These are phyloP conservation scores for Elsinoe necatrix DNA, from an alignment of 2,329 filamentous ascomycete species.

Conservation along the genomic window DNA sequence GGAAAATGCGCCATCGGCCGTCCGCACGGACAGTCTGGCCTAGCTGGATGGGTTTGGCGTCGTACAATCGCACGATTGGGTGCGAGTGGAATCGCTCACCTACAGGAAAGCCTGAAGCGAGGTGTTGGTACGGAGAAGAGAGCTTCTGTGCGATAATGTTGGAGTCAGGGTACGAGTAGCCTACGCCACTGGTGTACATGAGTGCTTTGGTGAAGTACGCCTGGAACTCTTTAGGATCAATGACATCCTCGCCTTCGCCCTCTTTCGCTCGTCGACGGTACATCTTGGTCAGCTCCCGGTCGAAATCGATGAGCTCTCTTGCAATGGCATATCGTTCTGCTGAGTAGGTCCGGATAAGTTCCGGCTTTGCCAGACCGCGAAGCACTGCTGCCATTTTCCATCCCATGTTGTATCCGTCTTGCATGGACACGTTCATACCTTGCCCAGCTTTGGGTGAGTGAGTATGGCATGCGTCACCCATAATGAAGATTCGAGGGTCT, in stretches of 20 bases:
- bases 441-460: constrained; percentile 18
- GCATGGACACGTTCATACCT: constrained; percentile 18
- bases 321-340: constrained; percentile 20
- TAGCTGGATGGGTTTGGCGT: constrained; percentile 30
- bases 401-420: constrained; percentile 21
- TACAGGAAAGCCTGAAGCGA: constrained; percentile 27
- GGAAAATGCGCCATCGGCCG: constrained; percentile 28
- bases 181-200: constrained; percentile 15
- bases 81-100: constrained; percentile 28
- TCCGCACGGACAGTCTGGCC: constrained; percentile 30
- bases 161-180: constrained; percentile 9
- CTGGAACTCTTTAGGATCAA: constrained; percentile 26
- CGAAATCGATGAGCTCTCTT: constrained; percentile 21
- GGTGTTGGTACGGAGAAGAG: constrained; percentile 23
- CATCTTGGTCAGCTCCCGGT: constrained; percentile 19
- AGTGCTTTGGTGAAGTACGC: constrained; percentile 16
- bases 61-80: constrained; percentile 27
- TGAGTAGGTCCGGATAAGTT: constrained; percentile 20
- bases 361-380: constrained; percentile 13
- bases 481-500: constrained; percentile 16
- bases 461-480: constrained; percentile 19
- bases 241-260: constrained; percentile 19
- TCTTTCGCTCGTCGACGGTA: constrained; percentile 17
- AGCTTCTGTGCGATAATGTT: constrained; percentile 5
- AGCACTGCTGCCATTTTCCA: constrained; percentile 22